Conservation (phyloP, 75 land plant species). For the Larix kaempferi region DNA sequence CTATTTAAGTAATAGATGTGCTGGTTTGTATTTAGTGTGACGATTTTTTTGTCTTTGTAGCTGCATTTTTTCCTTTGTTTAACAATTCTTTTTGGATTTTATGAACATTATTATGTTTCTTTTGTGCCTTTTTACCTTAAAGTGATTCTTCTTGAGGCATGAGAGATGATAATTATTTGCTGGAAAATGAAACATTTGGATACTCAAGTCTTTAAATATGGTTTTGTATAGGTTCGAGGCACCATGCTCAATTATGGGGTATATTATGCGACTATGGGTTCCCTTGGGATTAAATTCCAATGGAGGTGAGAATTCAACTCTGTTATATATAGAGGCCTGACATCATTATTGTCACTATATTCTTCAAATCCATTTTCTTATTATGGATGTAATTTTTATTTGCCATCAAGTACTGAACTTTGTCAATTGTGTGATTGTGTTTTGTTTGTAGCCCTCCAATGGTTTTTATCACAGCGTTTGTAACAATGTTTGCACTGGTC, state of each 20-base stretch:
- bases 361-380: neutral
- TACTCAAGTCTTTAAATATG: conserved; percentile 2
- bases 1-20: too few species aligned
- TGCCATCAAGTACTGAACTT: neutral
- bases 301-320: conserved; percentile 62
- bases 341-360: neutral
- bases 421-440: neutral
- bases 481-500: conserved; percentile 90
- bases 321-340: neutral
- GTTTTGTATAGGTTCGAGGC: conserved; percentile 71
- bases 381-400: neutral
- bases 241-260: conserved; percentile 97
- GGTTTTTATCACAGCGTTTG: conserved; percentile 88
- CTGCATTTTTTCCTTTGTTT: too few species aligned
- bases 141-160: too few species aligned
- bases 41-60: too few species aligned
- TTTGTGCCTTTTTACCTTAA: too few species aligned
- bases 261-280: conserved; percentile 94
- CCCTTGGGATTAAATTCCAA: conserved; percentile 74
- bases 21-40: too few species aligned
- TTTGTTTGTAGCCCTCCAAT: conserved; percentile 75
- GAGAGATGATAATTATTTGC: neutral
- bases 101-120: neutral
- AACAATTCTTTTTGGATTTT: neutral
- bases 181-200: neutral